These are phyloP conservation scores for Dendrobium nobile DNA, from an alignment of 106 monocot genomes.

Conservation along the genomic window DNA sequence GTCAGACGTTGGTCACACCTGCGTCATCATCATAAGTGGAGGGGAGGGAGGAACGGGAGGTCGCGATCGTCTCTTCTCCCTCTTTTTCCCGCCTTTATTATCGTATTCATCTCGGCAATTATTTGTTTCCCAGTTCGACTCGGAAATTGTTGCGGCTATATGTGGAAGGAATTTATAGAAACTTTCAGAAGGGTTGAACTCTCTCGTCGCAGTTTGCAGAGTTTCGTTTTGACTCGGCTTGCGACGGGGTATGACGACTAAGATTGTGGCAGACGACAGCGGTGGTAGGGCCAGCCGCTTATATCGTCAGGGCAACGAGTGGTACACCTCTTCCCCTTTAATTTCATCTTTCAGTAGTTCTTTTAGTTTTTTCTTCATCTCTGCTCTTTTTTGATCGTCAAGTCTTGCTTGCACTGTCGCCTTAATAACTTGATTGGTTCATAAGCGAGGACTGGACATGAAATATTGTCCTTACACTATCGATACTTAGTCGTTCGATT, in stretches of 20 bases:
- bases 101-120: not conserved
- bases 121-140: not conserved
- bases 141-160: not conserved
- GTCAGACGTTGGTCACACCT: not conserved
- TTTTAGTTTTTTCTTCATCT: not conserved
- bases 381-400: not conserved
- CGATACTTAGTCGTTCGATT: not conserved
- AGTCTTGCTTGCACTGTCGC: not conserved
- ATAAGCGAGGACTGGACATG: not conserved
- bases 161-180: conserved; percentile 1
- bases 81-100: not conserved
- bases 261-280: not conserved
- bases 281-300: not conserved
- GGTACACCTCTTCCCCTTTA: not conserved
- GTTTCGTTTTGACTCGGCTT: not conserved
- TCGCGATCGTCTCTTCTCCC: not conserved
- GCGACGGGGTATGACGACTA: not conserved
- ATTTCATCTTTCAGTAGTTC: not conserved
- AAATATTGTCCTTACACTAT: not conserved
- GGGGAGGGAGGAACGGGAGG: not conserved
- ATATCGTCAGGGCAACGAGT: not conserved
- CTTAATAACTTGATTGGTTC: not conserved
- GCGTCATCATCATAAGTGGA: not conserved
- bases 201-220: not conserved
- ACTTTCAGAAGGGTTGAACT: not conserved